Conservation (phyloP, 352 stramenopile species). For the Aphanomyces euteiches region DNA sequence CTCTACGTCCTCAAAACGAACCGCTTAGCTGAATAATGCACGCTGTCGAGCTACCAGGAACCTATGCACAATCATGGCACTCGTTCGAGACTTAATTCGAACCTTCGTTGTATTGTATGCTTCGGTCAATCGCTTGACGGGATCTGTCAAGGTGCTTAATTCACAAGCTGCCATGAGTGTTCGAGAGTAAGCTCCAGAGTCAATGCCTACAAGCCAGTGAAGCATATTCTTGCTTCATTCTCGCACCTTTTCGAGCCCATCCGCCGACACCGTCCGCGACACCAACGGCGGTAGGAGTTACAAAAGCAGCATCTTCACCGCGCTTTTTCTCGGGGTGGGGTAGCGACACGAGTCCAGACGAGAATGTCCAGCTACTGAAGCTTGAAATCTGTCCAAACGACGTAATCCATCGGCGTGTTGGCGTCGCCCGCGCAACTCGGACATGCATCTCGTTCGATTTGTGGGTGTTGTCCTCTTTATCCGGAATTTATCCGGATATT, state of each 20-base stretch:
- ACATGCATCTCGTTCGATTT: neutral
- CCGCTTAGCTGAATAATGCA: slow-evolving; percentile 79
- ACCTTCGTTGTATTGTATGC: slow-evolving; percentile 65
- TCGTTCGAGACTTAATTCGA: slow-evolving; percentile 2
- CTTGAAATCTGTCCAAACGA: neutral
- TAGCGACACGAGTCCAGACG: slow-evolving; percentile 35
- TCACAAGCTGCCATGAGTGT: slow-evolving; percentile 55
- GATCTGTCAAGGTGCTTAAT: slow-evolving; percentile 41
- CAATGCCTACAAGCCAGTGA: slow-evolving; percentile 51
- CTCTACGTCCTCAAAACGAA: slow-evolving; percentile 27
- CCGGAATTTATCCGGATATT: neutral
- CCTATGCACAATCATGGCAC: slow-evolving; percentile 11
- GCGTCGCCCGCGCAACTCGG: neutral
- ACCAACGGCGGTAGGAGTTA: slow-evolving; percentile 66
- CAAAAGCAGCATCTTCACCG: slow-evolving; percentile 84
- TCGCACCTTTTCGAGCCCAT: slow-evolving; percentile 71
- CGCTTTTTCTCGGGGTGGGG: slow-evolving; percentile 84
- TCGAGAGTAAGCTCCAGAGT: slow-evolving; percentile 85
- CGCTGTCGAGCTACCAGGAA: slow-evolving; percentile 72
- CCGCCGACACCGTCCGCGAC: slow-evolving; percentile 84
- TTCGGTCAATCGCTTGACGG: slow-evolving; percentile 63
- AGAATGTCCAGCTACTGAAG: slow-evolving; percentile 21
- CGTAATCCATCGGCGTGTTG: neutral
- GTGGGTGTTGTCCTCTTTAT: neutral
- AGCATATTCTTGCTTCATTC: neutral